Percentiles rank a stretch among this genome's conserved stretches.
phyloP scores from a whole-genome alignment of 352 stramenopile species.

The Phytopythium mirpurense region DNA sequence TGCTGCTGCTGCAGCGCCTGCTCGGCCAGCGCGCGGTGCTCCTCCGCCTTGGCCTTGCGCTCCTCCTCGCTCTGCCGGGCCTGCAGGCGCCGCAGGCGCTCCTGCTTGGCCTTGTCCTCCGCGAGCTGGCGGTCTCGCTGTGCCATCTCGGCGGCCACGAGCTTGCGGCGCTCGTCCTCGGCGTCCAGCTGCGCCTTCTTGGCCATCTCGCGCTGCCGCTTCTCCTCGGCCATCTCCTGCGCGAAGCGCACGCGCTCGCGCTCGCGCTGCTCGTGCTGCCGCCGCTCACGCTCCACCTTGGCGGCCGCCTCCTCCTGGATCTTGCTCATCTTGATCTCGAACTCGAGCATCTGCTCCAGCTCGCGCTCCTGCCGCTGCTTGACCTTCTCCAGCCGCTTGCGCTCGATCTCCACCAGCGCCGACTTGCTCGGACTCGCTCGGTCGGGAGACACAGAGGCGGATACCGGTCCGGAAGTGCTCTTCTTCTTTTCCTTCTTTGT shows the following conservation, averaged over 20 bases:
- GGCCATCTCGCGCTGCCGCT: slow-evolving; percentile 73
- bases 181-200: slow-evolving; percentile 81
- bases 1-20: slow-evolving; percentile 54
- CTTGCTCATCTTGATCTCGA: slow-evolving; percentile 88
- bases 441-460: slow-evolving; percentile 18
- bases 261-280: slow-evolving; percentile 62
- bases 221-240: slow-evolving; percentile 68
- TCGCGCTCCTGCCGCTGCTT: slow-evolving; percentile 70
- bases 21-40: slow-evolving; percentile 60
- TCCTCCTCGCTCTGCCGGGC: slow-evolving; percentile 64
- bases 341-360: slow-evolving; percentile 90
- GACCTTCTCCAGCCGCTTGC: slow-evolving; percentile 69
- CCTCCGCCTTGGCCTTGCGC: slow-evolving; percentile 65
- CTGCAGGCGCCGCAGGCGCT: slow-evolving; percentile 61
- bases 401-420: slow-evolving; percentile 63
- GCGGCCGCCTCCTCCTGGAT: slow-evolving; percentile 70
- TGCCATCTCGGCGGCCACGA: slow-evolving; percentile 63
- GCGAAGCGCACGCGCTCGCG: slow-evolving; percentile 55
- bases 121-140: slow-evolving; percentile 63
- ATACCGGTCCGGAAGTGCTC: neutral
- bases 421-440: slow-evolving; percentile 11
- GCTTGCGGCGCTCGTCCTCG: slow-evolving; percentile 69
- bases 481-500: no score
- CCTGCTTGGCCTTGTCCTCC: slow-evolving; percentile 73
- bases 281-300: slow-evolving; percentile 62